Evolutionary conservation across 345 rosid species (phyloP).

Genomic region (Salix purpurea): DNA sequence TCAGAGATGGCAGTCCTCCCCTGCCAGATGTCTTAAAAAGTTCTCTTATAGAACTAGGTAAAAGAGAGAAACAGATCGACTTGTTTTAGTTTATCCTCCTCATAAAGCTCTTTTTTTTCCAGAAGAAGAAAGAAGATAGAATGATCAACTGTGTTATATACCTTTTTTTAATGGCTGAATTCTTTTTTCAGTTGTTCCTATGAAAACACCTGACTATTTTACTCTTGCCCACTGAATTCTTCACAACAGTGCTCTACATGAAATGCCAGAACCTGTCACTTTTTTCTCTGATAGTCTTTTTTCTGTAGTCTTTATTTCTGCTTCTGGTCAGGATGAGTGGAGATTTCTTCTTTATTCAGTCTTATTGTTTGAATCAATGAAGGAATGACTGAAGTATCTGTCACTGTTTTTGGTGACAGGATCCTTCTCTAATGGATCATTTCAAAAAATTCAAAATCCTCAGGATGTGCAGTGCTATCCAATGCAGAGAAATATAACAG

Average conservation of each 20-base stretch:
- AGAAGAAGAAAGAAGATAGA: background rate
- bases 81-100: background rate
- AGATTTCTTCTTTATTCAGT: background rate
- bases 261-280: background rate
- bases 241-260: background rate
- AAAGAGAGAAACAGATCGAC: background rate
- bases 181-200: background rate
- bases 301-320: background rate
- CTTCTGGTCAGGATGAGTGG: background rate
- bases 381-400: constrained; percentile 8
- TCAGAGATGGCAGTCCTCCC: constrained; percentile 95
- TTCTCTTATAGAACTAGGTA: constrained; percentile 58
- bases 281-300: background rate
- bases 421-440: constrained; percentile 51
- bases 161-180: background rate
- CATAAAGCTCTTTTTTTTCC: background rate
- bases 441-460: constrained; percentile 40
- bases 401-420: constrained; percentile 31
- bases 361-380: background rate
- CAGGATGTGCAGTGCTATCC: constrained; percentile 76
- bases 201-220: background rate
- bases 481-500: constrained; percentile 61
- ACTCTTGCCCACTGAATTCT: background rate
- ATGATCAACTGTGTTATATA: background rate
- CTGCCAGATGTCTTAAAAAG: constrained; percentile 63